Base-by-base conservation (phyloP, 2,329 filamentous ascomycete genomes). In the Tolypocladium nubicola region DNA sequence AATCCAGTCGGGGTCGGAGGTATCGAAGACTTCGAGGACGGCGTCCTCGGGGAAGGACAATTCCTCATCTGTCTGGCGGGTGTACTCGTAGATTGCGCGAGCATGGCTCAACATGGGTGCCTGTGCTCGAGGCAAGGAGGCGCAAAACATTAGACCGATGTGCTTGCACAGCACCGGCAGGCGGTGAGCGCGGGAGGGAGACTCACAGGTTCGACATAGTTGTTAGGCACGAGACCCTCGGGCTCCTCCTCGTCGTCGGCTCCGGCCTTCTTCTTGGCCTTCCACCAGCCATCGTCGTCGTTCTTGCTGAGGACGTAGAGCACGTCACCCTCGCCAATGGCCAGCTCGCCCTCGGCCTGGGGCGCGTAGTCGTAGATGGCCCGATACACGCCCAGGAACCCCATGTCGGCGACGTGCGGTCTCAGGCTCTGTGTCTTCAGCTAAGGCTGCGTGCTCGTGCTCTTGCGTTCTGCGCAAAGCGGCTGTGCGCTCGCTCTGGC, bases 1-100 rank as follows among this genome's bases (percentile, higher is more conserved):
- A 61, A 94, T 96, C 94, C 94, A 99, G 73, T 99, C 94, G 16
- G 90, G 90, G 71, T 99, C 94, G 6, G 90, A 88, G 11, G 81
- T 86, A 72, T 99, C 94, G 74, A 89, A 97, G 53, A 99, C 89
- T 60, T 88, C 79, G 53, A 99, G 80, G 50, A 84, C 75, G 45
- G 88, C 86, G 69, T 96, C 92, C 76, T 99, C 94, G 53, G 89
- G 83, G 70, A 99, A 97, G 30, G 93, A 97, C 11, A 99, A 79
- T 74, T 99, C 94, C 73, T 99, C 94, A 68, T 99, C 94, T 30
- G 94, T 99, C 75, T 99, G 94, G 65, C 93, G 85, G 54, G 89
- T 89, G 72, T 99, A 99, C 72, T 99, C 94, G 77, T 93, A 99
- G n/a, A 97, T 82, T n/a, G 94, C 90, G 71, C 88, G 91, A 54